Evolutionary conservation across 2,329 filamentous ascomycete genomes (phyloP), one percentile per base, ranked within the genome.

Genomic region (Nothophoma quercina): DNA sequence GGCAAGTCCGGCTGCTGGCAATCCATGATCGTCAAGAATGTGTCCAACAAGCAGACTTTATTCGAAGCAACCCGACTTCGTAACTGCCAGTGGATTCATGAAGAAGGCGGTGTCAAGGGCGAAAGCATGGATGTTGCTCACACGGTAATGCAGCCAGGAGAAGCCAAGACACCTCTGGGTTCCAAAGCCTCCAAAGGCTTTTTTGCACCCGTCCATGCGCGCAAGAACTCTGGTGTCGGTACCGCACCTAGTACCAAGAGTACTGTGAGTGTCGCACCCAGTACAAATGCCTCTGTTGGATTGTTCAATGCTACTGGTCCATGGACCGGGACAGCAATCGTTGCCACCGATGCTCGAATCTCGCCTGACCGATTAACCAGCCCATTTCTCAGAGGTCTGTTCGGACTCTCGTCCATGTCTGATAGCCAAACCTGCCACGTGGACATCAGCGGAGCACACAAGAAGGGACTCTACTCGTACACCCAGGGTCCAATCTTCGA

Each of bases 41-140:
- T 10, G 16, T 15, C 15, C 21, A 42, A 39, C 10, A 32, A 21
- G 32, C 46, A 36, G 21, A 34, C 29, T 15, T 10, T 21, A 29
- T 12, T 49, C 39, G 22, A 46, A 22, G 40, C 45, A 1, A 53
- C 39, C 12, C 48, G 47, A 38, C 53, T 64, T 8, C 59, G 59
- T 36, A 41, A 64, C 38, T 59, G 56, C 16, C 63, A 66, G 42
- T 67, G 55, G 58, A 51, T 65, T 28, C 56, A 58, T 30, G 63
- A 64, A 47, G 56, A 68, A 59, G 65, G 61, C 22, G 54, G 61
- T 43, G 50, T 30, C 10, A 52, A 56, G 7, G 51, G 55, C 1
- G 58, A 64, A 26, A 49, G 44, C 5, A 58, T 58, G 39, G 47
- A 62, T 25, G 47, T 59, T 10, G 55, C 60, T 8, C 58, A 60